phyloP scores from a whole-genome alignment of 2,329 filamentous ascomycete genomes.

The Fusarium veterinarium region DNA sequence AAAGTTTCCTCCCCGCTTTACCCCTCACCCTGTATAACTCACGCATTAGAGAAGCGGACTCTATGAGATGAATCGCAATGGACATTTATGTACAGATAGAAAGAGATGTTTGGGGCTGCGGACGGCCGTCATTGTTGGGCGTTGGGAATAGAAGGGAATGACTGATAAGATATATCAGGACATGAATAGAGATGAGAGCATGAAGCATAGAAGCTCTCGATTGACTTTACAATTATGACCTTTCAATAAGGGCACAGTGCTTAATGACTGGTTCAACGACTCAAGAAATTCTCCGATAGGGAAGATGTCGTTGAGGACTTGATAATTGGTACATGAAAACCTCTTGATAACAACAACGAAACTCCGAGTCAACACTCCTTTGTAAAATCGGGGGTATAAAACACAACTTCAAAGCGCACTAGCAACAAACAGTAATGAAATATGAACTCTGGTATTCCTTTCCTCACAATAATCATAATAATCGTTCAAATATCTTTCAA shows the following conservation, averaged over 20 bases:
- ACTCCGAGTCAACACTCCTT: background rate
- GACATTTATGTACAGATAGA: conserved; percentile 46
- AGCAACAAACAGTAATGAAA: background rate
- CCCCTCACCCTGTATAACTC: conserved; percentile 16
- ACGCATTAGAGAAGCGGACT: conserved; percentile 30
- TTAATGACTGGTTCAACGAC: background rate
- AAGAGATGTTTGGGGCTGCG: conserved; percentile 33
- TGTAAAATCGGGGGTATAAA: conserved; percentile 7
- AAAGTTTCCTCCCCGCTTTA: conserved; percentile 14
- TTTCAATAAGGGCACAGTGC: background rate
- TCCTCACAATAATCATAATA: background rate
- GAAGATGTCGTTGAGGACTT: background rate
- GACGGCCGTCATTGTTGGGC: conserved; percentile 45
- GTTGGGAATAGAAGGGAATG: conserved; percentile 47
- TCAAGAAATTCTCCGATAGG: background rate
- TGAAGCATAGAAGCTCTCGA: conserved; percentile 41
- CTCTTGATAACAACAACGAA: conserved; percentile 8
- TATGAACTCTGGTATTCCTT: background rate
- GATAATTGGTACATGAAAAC: conserved; percentile 3
- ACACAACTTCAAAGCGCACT: conserved; percentile 5
- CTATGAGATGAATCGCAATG: conserved; percentile 36
- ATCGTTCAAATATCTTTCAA: background rate
- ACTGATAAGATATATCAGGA: conserved; percentile 38
- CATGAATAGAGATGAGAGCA: conserved; percentile 45
- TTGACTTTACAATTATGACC: conserved; percentile 12